These are phyloP conservation scores for Dissophora globulifera DNA, from an alignment of 192 early-diverging fungal species.

Conservation along the genomic window DNA sequence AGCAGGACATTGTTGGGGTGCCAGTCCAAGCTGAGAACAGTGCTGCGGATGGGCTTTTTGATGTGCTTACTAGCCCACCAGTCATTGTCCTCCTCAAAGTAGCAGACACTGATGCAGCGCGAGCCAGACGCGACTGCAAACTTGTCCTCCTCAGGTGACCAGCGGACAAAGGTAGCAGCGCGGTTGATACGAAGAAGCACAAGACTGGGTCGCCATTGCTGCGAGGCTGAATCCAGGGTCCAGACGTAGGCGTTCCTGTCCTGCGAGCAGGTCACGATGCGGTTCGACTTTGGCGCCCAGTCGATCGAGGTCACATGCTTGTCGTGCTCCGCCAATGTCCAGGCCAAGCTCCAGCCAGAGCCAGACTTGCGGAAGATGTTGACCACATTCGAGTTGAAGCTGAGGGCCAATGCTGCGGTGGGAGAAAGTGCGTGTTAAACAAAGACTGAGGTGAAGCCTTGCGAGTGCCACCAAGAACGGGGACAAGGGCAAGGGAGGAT, in stretches of 20 bases:
- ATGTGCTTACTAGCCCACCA: slow-evolving; percentile 98
- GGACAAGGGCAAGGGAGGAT: background rate
- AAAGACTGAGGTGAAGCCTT: slow-evolving; percentile 8
- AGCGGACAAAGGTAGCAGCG: slow-evolving; percentile 92
- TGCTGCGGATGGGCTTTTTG: slow-evolving; percentile 92
- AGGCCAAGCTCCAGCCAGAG: slow-evolving; percentile 69
- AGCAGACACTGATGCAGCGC: slow-evolving; percentile 91
- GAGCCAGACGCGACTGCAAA: slow-evolving; percentile 97
- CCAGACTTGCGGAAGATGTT: slow-evolving; percentile 82
- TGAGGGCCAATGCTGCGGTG: slow-evolving; percentile 86
- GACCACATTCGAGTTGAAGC: slow-evolving; percentile 91
- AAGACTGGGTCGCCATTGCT: slow-evolving; percentile 88
- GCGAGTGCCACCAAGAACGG: background rate
- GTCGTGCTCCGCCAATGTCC: slow-evolving; percentile 91
- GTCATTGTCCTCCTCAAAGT: slow-evolving; percentile 95
- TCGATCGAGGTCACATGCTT: slow-evolving; percentile 95
- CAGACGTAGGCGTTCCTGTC: slow-evolving; percentile 99
- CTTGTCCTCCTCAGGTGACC: slow-evolving; percentile 97
- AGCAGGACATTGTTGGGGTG: slow-evolving; percentile 96
- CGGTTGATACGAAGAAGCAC: slow-evolving; percentile 96
- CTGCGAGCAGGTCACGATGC: slow-evolving; percentile 97
- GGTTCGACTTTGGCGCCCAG: slow-evolving; percentile 94
- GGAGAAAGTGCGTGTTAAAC: background rate
- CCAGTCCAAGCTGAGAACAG: slow-evolving; percentile 92
- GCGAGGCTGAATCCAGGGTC: slow-evolving; percentile 71